Evolutionary conservation across 2,329 filamentous ascomycete species (phyloP).

Genomic region (Phaeophleospora eucalypticola): DNA sequence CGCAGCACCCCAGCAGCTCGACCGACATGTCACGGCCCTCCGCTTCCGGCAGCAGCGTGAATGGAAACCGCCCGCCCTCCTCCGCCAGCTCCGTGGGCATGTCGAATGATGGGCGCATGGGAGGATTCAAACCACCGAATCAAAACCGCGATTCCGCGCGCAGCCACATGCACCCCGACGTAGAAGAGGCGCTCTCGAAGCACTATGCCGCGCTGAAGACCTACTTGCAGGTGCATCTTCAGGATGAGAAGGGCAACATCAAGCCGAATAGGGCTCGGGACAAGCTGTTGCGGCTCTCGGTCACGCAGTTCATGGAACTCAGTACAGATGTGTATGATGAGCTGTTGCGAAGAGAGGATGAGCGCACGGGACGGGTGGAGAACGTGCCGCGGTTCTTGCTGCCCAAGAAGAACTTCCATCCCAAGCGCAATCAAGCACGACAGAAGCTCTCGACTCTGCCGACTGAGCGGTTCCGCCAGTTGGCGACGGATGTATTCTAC

Average conservation of each 20-base stretch:
- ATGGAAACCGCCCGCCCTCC: slow-evolving; percentile 58
- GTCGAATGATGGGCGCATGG: slow-evolving; percentile 69
- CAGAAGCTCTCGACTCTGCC: slow-evolving; percentile 90
- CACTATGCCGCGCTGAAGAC: slow-evolving; percentile 77
- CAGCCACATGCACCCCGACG: slow-evolving; percentile 43
- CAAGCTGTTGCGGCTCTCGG: slow-evolving; percentile 83
- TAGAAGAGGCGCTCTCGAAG: slow-evolving; percentile 67
- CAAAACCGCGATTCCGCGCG: slow-evolving; percentile 50
- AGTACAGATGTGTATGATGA: slow-evolving; percentile 98
- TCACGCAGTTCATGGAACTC: slow-evolving; percentile 93
- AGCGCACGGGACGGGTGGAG: slow-evolving; percentile 43
- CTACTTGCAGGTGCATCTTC: slow-evolving; percentile 66
- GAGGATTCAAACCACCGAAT: slow-evolving; percentile 19
- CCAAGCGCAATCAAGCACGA: slow-evolving; percentile 95
- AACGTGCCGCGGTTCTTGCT: slow-evolving; percentile 67
- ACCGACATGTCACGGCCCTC: slow-evolving; percentile 46
- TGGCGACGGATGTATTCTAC: slow-evolving; percentile 93
- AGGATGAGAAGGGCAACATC: slow-evolving; percentile 69
- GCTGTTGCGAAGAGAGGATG: slow-evolving; percentile 76
- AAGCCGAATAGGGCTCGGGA: slow-evolving; percentile 87
- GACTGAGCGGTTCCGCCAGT: slow-evolving; percentile 78
- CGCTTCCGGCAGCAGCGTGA: slow-evolving; percentile 44
- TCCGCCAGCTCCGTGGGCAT: slow-evolving; percentile 83
- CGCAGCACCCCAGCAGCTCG: slow-evolving; percentile 39
- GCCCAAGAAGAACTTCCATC: slow-evolving; percentile 87